phyloP scores from a whole-genome alignment of 2,329 filamentous ascomycete genomes.

The Coniosporium tulheliwenetii region DNA sequence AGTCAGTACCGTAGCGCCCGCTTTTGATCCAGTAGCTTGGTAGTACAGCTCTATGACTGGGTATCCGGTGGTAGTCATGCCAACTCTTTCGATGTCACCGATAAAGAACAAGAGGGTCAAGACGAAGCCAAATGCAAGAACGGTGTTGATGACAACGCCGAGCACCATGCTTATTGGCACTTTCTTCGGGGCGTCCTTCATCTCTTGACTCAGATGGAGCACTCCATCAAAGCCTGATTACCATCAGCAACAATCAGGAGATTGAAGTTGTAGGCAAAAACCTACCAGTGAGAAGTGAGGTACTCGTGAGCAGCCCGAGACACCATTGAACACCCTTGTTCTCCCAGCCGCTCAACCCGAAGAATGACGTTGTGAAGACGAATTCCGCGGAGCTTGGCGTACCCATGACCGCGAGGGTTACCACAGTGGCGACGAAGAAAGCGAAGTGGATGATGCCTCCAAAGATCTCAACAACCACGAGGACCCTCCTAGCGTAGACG shows the following conservation, averaged over 20 bases:
- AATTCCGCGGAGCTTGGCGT: conserved; percentile 17
- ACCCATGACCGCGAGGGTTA: conserved; percentile 11
- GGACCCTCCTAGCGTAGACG: conserved; percentile 14
- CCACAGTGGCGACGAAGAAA: conserved; percentile 20
- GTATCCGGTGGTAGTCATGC: conserved; percentile 7
- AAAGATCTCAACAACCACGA: conserved; percentile 23
- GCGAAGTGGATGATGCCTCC: conserved; percentile 19
- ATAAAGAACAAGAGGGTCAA: conserved; percentile 29
- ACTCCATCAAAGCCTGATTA: conserved; percentile 26
- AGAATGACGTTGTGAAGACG: conserved; percentile 12
- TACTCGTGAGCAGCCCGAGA: conserved; percentile 19
- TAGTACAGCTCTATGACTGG: conserved; percentile 20
- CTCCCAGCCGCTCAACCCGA: conserved; percentile 16
- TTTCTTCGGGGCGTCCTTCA: conserved; percentile 22
- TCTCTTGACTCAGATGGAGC: conserved; percentile 28
- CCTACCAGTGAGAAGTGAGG: conserved; percentile 19
- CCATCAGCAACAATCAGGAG: not conserved
- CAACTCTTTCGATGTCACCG: conserved; percentile 18
- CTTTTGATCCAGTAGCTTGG: conserved; percentile 15
- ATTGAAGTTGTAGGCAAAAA: not conserved
- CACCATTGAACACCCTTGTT: conserved; percentile 19
- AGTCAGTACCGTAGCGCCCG: conserved; percentile 15
- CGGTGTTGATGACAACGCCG: conserved; percentile 25
- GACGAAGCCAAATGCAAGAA: conserved; percentile 26
- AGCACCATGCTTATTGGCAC: conserved; percentile 32